Base-by-base conservation (phyloP, 352 stramenopile species). In the Globisporangium spinosum region DNA sequence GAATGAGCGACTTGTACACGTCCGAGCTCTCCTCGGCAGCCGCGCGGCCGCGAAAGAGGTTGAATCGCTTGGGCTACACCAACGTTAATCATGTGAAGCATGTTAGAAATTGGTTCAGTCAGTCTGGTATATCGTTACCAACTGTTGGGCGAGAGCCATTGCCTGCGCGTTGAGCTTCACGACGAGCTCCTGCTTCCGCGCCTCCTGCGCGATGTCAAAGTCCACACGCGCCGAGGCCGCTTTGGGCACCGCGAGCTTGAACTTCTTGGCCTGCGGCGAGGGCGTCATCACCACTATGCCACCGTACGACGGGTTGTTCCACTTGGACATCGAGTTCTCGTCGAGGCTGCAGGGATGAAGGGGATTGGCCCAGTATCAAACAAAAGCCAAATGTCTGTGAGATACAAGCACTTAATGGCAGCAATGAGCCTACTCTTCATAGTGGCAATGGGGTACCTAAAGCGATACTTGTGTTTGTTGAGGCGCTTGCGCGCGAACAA, bases 381-480 rank as follows among this genome's bases (percentile, higher is more conserved):
- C 40, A 47, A 47, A 15, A 49, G n/a, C 15, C 15, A 20, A 49
- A 5, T 15, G 38, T 7, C 13, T 49, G 17, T 22, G 43, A n/a
- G 43, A 49, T n/a, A 22, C 4, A 20, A 32, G 29, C 29, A 32
- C 29, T n/a, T 9, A 5, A 20, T 8, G 40, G 15, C 13, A 15
- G 17, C 4, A n/a, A 49, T 3, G 17, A 9, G 15, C 1, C 13
- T n/a, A 51, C 17, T 22, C 17, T 23, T 13, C 43, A 23, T 51
- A 0, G 43, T 23, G 1, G 43, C 43, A 22, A 51, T 23, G 17
- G 22, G 15, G 38, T 27, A 89, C 82, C 82, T 94, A 68, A 94
- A 94, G 25, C 86, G 83, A 56, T 84, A 86, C 58, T 94, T 94
- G 78, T 82, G 74, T 68, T 94, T 94, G 71, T 82, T 77, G 35